Base-by-base conservation (phyloP, 768 basidiomycete genomes). In the Holtermannia corniformis region DNA sequence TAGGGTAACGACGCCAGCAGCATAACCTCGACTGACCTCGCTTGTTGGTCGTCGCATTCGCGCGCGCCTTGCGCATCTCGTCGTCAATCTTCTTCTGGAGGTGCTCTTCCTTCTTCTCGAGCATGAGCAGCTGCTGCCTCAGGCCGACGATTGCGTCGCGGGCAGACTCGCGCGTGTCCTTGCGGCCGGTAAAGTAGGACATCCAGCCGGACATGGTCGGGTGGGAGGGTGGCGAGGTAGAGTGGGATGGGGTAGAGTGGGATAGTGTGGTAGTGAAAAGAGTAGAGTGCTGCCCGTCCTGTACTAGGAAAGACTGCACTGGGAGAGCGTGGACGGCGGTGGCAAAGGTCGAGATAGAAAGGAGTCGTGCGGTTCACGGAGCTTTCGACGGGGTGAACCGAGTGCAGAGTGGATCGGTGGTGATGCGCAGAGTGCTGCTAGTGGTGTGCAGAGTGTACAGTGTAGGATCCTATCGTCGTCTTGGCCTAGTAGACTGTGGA, bases 71-170 rank as follows among this genome's bases (percentile, higher is more conserved):
- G 79, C 83, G 83, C 64, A 82, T 60, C 66, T 97, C 93, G 59
- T 95, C 90, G 49, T 93, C 90, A 60, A 95, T 87, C 82, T 92
- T 90, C 81, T 87, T 91, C 79, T 86, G 84, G 57, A 96, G 76
- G 73, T 87, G 79, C 72, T 97, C 93, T 77, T 96, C 95, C 78
- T 93, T 96, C 88, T 96, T 99, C 81, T 96, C 91, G 62, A 97
- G 82, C 83, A 93, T 86, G 75, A 88, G 82, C 57, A 96, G 80
- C 72, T 97, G 91, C 75, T 93, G 85, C 66, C 93, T 82, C 62
- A 99, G 78, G 43, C 79, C 80, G 55, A 97, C 86, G 72, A 99
- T 99, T 45, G 95, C 88, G 70, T 95, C 88, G 58, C 89, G 80
- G 43, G 93, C 84, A 23, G 83, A 77, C 74, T 85, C 82, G 73